Percentiles rank a stretch among this genome's conserved stretches.
Conservation (phyloP, 2,329 filamentous ascomycete species). For the Arthrinium phaeospermum region DNA sequence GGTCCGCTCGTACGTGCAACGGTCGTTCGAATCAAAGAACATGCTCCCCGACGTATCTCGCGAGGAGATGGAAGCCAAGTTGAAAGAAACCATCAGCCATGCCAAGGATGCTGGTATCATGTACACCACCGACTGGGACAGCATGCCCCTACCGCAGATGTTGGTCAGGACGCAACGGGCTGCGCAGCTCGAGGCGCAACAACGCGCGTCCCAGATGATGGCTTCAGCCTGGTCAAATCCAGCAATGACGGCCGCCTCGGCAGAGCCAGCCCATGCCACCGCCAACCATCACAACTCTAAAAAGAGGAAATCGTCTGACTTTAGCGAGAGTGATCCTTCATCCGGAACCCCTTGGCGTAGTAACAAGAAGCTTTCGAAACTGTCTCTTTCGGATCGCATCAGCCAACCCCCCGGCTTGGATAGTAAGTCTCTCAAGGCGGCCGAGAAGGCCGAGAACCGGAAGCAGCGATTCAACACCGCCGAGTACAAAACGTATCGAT, state of each 20-base stretch:
- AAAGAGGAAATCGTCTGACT: conserved; percentile 83
- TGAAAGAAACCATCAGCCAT: conserved; percentile 84
- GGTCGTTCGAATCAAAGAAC: conserved; percentile 81
- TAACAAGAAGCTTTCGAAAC: conserved; percentile 51
- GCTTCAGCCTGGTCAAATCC: conserved; percentile 19
- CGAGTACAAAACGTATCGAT: conserved; percentile 61
- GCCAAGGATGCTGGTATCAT: conserved; percentile 78
- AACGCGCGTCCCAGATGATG: conserved; percentile 20
- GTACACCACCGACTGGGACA: conserved; percentile 80
- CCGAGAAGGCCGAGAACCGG: conserved; percentile 90
- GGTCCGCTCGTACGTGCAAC: conserved; percentile 88
- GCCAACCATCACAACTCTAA: conserved; percentile 53
- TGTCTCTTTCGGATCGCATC: conserved; percentile 76
- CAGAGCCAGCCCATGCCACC: neutral
- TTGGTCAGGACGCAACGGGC: conserved; percentile 76
- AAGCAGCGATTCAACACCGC: conserved; percentile 82
- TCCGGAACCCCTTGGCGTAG: conserved; percentile 69
- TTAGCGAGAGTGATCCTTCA: conserved; percentile 51
- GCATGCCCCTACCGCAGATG: conserved; percentile 82
- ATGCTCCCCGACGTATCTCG: conserved; percentile 66
- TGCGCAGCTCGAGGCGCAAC: conserved; percentile 41
- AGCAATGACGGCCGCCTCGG: neutral
- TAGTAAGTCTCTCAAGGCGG: conserved; percentile 56
- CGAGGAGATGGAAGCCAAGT: conserved; percentile 78
- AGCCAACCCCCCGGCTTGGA: conserved; percentile 63